A percentile compares a stretch with the other conserved stretches of the same genome.
phyloP scores from a whole-genome alignment of 2,329 filamentous ascomycete species.

The Drechslera avenae region DNA sequence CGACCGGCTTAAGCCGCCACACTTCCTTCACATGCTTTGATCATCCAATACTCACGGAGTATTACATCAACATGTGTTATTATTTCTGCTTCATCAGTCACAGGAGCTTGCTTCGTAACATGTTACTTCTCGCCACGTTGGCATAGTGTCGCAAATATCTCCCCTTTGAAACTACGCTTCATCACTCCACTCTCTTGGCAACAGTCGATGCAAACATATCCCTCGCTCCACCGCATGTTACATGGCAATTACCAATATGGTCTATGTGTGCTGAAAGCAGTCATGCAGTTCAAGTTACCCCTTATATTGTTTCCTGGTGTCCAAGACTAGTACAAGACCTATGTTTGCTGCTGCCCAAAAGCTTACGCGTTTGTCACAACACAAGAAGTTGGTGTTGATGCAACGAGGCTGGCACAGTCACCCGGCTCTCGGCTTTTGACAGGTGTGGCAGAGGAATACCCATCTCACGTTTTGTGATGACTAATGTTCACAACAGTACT shows the following conservation, averaged over 20 bases:
- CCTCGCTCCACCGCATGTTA: slow-evolving; percentile 1
- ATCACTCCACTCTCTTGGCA: too few relatives aligned
- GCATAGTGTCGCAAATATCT: too few relatives aligned
- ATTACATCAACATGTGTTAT: too few relatives aligned
- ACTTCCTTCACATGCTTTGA: background rate
- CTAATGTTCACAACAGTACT: slow-evolving; percentile 16
- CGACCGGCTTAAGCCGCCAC: slow-evolving; percentile 30
- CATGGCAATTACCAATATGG: background rate
- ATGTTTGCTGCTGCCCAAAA: background rate
- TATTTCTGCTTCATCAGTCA: too few relatives aligned
- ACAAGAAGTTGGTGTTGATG: background rate
- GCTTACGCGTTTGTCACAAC: background rate
- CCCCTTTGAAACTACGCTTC: background rate
- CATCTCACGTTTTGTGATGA: slow-evolving; percentile 7
- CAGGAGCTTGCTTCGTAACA: too few relatives aligned
- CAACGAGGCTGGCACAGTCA: slow-evolving; percentile 18
- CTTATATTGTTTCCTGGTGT: slow-evolving; percentile 4
- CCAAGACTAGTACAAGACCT: background rate
- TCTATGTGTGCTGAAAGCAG: too few relatives aligned
- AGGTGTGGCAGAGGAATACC: slow-evolving; percentile 19
- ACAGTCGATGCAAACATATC: background rate
- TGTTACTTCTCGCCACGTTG: too few relatives aligned
- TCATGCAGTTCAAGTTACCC: too few relatives aligned
- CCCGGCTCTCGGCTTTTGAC: slow-evolving; percentile 28
- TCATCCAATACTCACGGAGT: too few relatives aligned